phyloP scores from a whole-genome alignment of 163 green algal genomes.

The Dunaliella salina region DNA sequence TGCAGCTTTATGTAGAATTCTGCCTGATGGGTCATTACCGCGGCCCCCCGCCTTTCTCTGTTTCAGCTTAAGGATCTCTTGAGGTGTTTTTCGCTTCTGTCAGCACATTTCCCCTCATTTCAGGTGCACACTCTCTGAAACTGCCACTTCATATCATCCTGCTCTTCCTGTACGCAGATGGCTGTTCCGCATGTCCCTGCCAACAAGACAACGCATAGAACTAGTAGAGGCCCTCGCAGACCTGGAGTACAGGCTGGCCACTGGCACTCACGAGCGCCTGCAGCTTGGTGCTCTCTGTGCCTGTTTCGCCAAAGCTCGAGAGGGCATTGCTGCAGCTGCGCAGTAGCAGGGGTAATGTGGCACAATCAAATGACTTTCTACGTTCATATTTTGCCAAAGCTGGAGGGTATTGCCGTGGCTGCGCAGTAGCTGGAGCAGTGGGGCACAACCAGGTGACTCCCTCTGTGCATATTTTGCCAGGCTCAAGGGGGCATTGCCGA shows the following conservation, averaged over 20 bases:
- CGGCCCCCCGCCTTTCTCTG: no score
- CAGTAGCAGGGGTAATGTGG: background rate
- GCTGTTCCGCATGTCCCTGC: conserved; percentile 67
- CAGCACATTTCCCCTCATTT: no score
- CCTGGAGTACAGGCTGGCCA: conserved; percentile 83
- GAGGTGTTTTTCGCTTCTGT: no score
- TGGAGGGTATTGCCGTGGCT: no score
- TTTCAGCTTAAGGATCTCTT: background rate
- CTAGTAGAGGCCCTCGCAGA: conserved; percentile 81
- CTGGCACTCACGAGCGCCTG: conserved; percentile 78
- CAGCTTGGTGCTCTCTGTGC: conserved; percentile 83
- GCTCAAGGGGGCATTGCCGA: no score
- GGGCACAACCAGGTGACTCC: no score
- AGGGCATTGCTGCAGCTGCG: conserved; percentile 59
- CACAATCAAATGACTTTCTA: no score
- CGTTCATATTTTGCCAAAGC: no score
- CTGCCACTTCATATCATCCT: background rate
- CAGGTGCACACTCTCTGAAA: no score
- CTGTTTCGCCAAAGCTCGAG: conserved; percentile 69
- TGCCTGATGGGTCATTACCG: no score
- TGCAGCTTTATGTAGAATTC: background rate
- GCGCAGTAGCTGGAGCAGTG: no score
- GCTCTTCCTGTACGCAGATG: conserved; percentile 17
- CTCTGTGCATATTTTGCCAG: no score
- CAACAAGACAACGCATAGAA: conserved; percentile 44